A percentile compares a stretch with the other conserved stretches of the same genome.
Conservation (phyloP, 345 rosid species). For the Syzygium grande region DNA sequence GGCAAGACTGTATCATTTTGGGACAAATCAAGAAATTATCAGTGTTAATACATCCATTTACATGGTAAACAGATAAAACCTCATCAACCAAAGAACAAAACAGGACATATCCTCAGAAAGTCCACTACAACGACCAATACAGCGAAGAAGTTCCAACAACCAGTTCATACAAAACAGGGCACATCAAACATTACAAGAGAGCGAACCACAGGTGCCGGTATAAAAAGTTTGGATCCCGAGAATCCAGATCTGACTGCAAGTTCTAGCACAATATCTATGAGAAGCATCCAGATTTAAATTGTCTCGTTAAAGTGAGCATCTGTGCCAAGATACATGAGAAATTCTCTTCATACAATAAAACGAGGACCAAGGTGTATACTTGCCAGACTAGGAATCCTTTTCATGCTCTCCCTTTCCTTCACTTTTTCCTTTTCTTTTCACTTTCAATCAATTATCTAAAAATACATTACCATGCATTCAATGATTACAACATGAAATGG, state of each 20-base stretch:
- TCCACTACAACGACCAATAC: not conserved
- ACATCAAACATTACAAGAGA: not conserved
- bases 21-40: not conserved
- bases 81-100: not conserved
- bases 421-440: not conserved
- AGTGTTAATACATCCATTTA: not conserved
- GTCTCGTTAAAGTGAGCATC: not conserved
- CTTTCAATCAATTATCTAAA: not conserved
- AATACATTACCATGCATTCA: not conserved
- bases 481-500: not conserved
- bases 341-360: not conserved
- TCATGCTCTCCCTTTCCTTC: not conserved
- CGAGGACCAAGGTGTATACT: not conserved
- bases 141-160: not conserved
- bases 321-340: not conserved
- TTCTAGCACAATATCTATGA: not conserved
- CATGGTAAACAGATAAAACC: not conserved
- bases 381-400: not conserved
- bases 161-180: not conserved
- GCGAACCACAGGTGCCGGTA: not conserved
- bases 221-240: not conserved
- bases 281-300: not conserved
- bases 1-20: constrained; percentile 55
- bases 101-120: not conserved
- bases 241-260: not conserved